These are phyloP conservation scores for Skeletonema tropicum DNA, from an alignment of 108 stramenopile species.

Conservation along the genomic window DNA sequence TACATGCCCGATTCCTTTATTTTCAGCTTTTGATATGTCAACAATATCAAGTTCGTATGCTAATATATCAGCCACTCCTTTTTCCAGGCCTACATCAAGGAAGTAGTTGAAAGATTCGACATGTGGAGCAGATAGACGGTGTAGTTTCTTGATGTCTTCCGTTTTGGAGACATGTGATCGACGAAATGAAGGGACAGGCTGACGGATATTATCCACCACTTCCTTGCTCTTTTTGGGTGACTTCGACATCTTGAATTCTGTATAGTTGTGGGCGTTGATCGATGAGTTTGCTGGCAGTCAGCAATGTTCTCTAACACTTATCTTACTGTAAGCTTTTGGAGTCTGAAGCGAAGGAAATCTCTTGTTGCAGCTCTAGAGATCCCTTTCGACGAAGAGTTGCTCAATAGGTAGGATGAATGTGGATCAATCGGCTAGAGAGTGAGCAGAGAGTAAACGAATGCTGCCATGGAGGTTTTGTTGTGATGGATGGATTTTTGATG, in stretches of 20 bases:
- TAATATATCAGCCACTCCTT: conserved; percentile 66
- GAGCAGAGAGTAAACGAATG: background rate
- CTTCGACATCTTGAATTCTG: background rate
- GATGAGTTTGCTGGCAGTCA: background rate
- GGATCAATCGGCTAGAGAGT: background rate
- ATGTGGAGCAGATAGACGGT: conserved; percentile 72
- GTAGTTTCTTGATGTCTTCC: conserved; percentile 63
- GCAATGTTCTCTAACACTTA: background rate
- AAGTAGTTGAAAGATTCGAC: conserved; percentile 88
- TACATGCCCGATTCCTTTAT: conserved; percentile 21
- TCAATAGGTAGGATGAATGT: background rate
- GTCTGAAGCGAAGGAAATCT: no score
- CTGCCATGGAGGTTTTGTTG: no score
- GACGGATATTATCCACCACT: background rate
- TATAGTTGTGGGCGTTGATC: background rate
- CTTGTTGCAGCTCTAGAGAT: background rate
- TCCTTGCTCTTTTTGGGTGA: conserved; percentile 5
- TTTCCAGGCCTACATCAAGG: conserved; percentile 61
- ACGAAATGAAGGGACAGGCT: conserved; percentile 75
- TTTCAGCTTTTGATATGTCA: conserved; percentile 33
- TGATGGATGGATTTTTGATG: background rate
- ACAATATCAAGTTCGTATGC: conserved; percentile 72
- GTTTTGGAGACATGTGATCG: conserved; percentile 62
- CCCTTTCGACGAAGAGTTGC: background rate
- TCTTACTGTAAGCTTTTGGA: background rate